Conservation (phyloP, 73 alveolate species). For the Paramecium bursaria region DNA sequence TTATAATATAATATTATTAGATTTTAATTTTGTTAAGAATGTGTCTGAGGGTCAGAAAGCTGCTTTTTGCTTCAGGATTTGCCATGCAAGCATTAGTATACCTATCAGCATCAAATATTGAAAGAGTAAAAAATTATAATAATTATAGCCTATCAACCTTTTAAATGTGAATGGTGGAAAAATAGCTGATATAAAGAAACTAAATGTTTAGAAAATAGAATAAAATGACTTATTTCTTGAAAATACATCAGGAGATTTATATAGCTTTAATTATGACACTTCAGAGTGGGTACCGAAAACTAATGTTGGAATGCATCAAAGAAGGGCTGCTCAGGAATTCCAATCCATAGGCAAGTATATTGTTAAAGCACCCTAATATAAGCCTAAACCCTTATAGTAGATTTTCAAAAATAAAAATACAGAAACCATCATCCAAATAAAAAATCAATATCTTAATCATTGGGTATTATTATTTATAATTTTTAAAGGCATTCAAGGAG, state of each 20-base stretch:
- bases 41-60: conserved; percentile 66
- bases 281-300: conserved; percentile 92
- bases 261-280: conserved; percentile 74
- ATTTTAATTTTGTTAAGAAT: conserved; percentile 61
- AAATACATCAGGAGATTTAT: conserved; percentile 59
- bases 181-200: conserved; percentile 29
- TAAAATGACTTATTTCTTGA: conserved; percentile 43
- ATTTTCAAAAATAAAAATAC: conserved; percentile 43
- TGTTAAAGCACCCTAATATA: conserved; percentile 46
- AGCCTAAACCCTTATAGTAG: not conserved
- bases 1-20: not conserved
- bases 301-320: conserved; percentile 92
- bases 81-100: conserved; percentile 69
- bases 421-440: conserved; percentile 10
- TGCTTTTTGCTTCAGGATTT: conserved; percentile 66
- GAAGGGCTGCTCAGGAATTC: conserved; percentile 72
- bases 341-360: conserved; percentile 65
- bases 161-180: conserved; percentile 41
- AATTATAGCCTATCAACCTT: conserved; percentile 17
- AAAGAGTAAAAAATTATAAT: conserved; percentile 10
- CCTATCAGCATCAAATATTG: conserved; percentile 68
- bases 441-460: conserved; percentile 34
- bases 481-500: conserved; percentile 49
- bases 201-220: not conserved
- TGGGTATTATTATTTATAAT: conserved; percentile 18